Evolutionary conservation across 345 rosid genomes (phyloP), one percentile per base, ranked within the genome.

Genomic region (Syzygium aromaticum): DNA sequence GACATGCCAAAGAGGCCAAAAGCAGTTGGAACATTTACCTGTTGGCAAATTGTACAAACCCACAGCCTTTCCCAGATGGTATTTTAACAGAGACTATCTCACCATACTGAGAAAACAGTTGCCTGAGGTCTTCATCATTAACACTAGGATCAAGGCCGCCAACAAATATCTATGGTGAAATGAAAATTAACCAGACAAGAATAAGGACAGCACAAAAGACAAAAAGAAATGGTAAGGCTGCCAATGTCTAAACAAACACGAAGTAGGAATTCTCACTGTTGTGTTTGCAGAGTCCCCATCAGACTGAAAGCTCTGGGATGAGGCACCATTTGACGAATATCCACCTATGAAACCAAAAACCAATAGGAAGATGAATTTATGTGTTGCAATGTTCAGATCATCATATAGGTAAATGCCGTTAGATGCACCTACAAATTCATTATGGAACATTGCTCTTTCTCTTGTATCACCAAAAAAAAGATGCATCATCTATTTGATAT

Each of bases 121-220:
- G 98, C 88, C 93, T 93, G 53, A 98, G 94, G 89, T 96, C 98
- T 90, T 95, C 99, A 86, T 95, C 98, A 83, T 92, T 94, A 87
- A 96, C 98, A 89, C 90, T 92, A 64, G 97, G 94, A 92, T 95
- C 99, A 89, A 98, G 98, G 85, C 98, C 98, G 87, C 99, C 99
- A 87, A 98, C 99, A 93, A 98, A 98, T 91, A 98, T 95, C 99
- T 98, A 92, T 85, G 89, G 85, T 53, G 85, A 88, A 63, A 88
- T 83, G 90, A 54, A 56, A 86, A 87, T 91, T 49, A 90, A 87
- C 77, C 46, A 89, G 27, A 73, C 49, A 73, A 73, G 27, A 17
- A 73, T 21, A 73, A 73, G 21, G 49, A 19, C 7, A 38, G 82
- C 82, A 73, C 27, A 89, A 33, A 82, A 54, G 61, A 73, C 33